Base-by-base conservation (phyloP, 352 stramenopile genomes). In the Pythium grandisporangium region DNA sequence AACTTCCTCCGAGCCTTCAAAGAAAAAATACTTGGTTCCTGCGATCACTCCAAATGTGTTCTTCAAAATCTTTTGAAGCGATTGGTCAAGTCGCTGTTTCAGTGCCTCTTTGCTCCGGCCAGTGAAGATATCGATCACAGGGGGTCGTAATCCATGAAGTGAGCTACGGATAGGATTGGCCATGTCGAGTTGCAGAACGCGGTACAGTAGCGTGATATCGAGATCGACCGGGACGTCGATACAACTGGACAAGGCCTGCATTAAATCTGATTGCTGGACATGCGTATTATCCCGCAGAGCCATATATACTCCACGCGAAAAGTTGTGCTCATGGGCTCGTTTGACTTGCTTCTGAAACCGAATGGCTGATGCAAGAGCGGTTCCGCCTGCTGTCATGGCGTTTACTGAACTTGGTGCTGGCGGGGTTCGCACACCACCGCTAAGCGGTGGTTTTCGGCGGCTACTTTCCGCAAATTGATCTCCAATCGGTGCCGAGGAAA, bases 141-240 rank as follows among this genome's bases (percentile, higher is more conserved):
- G 48, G 2, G 53, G 49, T 2, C 47, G 53, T 12, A 53, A 12
- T 3, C 40, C 47, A 6, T 43, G 38, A 38, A 20, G 13, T 38
- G 42, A 64, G 48, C 25, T 72, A 42, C 26, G 72, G 50, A 42
- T 58, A n/a, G 42, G 50, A 39, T 34, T 48, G 42, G 56, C 44
- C 43, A 56, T 47, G 19, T 61, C 53, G 6, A 71, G 63, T 49
- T 88, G 72, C 45, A 90, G 71, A 70, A 92, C 90, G 12, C 70
- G 69, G 58, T 91, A 86, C 21, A 94, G 48, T n/a, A 91, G 39
- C 30, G 82, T 92, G 25, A 94, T 88, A 43, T 94, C 82, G 30
- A 94, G 45, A 60, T 94, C 82, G 30, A 93, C 53, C 10, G 82
- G 76, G 7, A 94, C 62, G 58, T 92, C 74, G 21, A 90, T 62